Conservation (phyloP, 352 stramenopile genomes). For the Phytopythium helicoides region DNA sequence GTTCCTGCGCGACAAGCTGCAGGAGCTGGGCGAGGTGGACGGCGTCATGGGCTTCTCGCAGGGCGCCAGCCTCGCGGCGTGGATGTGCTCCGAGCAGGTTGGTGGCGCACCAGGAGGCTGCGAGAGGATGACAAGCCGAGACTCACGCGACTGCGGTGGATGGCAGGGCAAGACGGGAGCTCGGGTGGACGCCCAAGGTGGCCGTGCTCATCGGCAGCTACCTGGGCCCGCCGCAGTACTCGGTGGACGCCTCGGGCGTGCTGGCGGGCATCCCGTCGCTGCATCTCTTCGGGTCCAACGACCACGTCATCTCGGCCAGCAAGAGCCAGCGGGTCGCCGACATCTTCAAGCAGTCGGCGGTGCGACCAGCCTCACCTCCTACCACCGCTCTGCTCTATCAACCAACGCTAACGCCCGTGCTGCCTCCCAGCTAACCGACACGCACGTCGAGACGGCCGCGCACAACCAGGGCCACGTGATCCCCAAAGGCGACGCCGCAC, state of each 20-base stretch:
- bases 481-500: conserved; percentile 63
- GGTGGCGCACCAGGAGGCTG: too few species aligned
- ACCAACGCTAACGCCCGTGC: too few species aligned
- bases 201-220: conserved; percentile 80
- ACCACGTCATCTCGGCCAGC: conserved; percentile 70
- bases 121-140: background rate
- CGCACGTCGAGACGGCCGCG: conserved; percentile 52
- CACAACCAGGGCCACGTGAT: conserved; percentile 81
- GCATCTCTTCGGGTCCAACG: conserved; percentile 77
- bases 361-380: too few species aligned
- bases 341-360: conserved; percentile 55
- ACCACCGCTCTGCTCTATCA: conserved; percentile 6
- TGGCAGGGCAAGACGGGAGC: conserved; percentile 19
- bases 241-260: conserved; percentile 41
- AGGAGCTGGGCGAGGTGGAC: conserved; percentile 60
- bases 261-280: conserved; percentile 52
- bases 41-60: conserved; percentile 85
- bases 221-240: conserved; percentile 54
- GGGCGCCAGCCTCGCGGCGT: conserved; percentile 71
- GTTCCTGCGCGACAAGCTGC: conserved; percentile 57
- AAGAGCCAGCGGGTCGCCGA: conserved; percentile 73
- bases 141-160: too few species aligned
- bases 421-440: conserved; percentile 25
- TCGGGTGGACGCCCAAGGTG: conserved; percentile 67
- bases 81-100: conserved; percentile 74